Conservation (phyloP, 148 eudicot species). For the Rhododendron henanense region DNA sequence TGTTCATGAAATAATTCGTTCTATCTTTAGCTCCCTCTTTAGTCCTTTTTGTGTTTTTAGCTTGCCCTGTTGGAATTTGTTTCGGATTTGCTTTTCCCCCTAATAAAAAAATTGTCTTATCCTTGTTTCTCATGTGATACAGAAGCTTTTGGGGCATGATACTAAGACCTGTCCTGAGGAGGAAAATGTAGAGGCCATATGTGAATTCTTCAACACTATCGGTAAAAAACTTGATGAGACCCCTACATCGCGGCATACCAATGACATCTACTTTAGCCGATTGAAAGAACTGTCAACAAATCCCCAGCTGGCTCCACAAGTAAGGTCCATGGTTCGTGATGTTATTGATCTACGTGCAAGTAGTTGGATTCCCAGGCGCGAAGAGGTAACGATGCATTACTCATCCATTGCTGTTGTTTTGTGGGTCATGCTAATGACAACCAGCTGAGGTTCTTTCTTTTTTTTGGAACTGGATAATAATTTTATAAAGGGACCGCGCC, state of each 20-base stretch:
- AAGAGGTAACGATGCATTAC: conserved; percentile 55
- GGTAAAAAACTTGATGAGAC: too few relatives aligned
- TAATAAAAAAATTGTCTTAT: too few relatives aligned
- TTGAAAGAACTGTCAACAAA: conserved; percentile 61
- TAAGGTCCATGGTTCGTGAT: conserved; percentile 80
- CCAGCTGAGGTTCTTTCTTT: too few relatives aligned
- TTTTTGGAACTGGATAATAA: too few relatives aligned
- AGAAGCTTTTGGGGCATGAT: too few relatives aligned
- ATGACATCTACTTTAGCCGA: too few relatives aligned
- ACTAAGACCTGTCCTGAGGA: too few relatives aligned
- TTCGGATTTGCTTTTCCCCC: background rate
- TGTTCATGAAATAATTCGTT: conserved; percentile 85
- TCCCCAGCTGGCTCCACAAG: conserved; percentile 60
- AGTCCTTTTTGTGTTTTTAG: background rate
- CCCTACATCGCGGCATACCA: too few relatives aligned
- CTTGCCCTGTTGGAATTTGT: background rate
- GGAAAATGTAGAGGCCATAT: too few relatives aligned
- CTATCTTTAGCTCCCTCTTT: background rate
- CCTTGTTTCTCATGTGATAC: background rate
- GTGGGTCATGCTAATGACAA: background rate
- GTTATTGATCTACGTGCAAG: conserved; percentile 68
- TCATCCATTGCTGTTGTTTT: background rate
- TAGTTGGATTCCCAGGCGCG: conserved; percentile 87
- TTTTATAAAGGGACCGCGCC: too few relatives aligned
- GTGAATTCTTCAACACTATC: too few relatives aligned